Percentiles rank a stretch among this genome's conserved stretches.
Conservation (phyloP, 116 monocot species). For the Papilionanthe hybrid region DNA sequence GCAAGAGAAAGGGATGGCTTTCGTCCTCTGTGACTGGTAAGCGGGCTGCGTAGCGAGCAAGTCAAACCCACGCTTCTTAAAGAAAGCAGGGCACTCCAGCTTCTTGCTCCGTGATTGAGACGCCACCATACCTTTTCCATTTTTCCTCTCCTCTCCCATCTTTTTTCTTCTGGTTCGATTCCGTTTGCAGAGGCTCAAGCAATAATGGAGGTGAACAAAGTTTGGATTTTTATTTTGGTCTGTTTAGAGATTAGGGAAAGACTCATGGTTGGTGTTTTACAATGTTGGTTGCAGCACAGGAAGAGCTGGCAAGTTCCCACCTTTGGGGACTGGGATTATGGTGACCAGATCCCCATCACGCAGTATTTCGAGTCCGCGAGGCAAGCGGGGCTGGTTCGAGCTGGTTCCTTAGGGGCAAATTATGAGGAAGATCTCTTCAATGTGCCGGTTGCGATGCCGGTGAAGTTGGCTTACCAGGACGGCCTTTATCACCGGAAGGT, state of each 20-base stretch:
- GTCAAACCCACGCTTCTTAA: background rate
- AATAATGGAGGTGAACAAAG: background rate
- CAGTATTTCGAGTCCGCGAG: conserved; percentile 44
- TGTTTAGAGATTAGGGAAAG: background rate
- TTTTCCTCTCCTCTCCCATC: background rate
- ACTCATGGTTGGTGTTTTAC: background rate
- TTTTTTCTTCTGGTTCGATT: background rate
- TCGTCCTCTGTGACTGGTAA: background rate
- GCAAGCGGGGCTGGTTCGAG: conserved; percentile 26
- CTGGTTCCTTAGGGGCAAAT: conserved; percentile 9
- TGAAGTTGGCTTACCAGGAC: conserved; percentile 6
- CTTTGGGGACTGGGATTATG: conserved; percentile 39
- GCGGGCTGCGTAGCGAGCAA: background rate
- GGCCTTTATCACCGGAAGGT: background rate
- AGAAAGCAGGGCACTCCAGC: background rate
- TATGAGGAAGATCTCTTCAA: conserved; percentile 17
- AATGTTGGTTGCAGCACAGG: conserved; percentile 5
- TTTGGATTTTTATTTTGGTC: background rate
- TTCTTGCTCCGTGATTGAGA: background rate
- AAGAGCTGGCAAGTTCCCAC: conserved; percentile 28
- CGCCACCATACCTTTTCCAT: background rate
- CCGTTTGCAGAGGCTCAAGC: background rate
- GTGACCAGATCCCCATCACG: conserved; percentile 29
- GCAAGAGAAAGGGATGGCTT: background rate
- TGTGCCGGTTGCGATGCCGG: conserved; percentile 11